These are phyloP conservation scores for Pythium phragmiticola DNA, from an alignment of 352 stramenopile species.

Conservation along the genomic window DNA sequence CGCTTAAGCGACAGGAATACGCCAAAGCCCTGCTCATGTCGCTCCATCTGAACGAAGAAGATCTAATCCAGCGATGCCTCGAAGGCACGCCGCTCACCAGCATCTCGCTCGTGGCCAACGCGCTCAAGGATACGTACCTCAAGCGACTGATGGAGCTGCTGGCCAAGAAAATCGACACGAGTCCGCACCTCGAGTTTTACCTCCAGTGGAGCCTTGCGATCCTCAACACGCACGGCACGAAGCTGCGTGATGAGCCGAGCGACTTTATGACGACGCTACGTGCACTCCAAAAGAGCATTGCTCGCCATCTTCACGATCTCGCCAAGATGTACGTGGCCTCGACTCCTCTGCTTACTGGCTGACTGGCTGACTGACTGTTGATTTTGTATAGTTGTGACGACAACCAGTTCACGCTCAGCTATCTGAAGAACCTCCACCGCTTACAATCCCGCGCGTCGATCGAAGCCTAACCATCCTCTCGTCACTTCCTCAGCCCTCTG, in stretches of 20 bases:
- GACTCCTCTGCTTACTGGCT: background rate
- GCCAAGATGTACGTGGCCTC: constrained; percentile 67
- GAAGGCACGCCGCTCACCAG: constrained; percentile 88
- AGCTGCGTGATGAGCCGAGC: constrained; percentile 72
- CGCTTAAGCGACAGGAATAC: constrained; percentile 88
- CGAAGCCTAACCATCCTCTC: constrained; percentile 10
- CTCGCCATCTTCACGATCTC: constrained; percentile 80
- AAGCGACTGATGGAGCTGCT: constrained; percentile 92
- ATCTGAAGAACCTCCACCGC: constrained; percentile 44
- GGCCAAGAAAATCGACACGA: constrained; percentile 90
- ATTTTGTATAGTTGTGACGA: constrained; percentile 69
- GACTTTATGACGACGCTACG: constrained; percentile 83
- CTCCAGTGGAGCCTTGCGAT: constrained; percentile 94
- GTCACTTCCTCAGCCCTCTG: background rate
- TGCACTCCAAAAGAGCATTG: constrained; percentile 85
- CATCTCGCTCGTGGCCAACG: constrained; percentile 90
- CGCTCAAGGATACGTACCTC: constrained; percentile 90
- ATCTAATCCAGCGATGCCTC: constrained; percentile 90
- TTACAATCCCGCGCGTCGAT: constrained; percentile 26
- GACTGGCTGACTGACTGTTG: constrained; percentile 15
- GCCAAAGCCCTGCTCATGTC: constrained; percentile 94
- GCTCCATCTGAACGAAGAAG: constrained; percentile 96
- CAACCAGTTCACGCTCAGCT: constrained; percentile 89
- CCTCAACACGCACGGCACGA: constrained; percentile 92
- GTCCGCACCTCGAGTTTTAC: constrained; percentile 98